Conservation (phyloP, 768 basidiomycete genomes). For the Clavulina sp. region DNA sequence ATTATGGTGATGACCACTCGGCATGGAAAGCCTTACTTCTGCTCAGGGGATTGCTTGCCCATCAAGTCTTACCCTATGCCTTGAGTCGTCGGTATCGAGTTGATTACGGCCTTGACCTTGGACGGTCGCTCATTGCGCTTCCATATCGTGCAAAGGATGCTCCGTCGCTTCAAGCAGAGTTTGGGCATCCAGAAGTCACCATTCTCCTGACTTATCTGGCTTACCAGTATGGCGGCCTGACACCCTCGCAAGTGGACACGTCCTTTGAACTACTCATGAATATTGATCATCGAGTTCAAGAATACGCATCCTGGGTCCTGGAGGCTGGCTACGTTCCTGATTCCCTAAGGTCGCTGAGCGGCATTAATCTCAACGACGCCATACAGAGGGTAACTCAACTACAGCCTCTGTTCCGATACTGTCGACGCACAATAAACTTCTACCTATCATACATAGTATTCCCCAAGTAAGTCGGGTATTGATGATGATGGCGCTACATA, state of each 20-base stretch:
- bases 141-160: constrained; percentile 26
- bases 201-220: constrained; percentile 29
- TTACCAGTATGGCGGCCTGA: constrained; percentile 34
- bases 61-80: not conserved
- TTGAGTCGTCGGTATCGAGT: constrained; percentile 1
- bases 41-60: constrained; percentile 1
- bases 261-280: constrained; percentile 25
- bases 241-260: constrained; percentile 20
- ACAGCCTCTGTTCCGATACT: constrained; percentile 22
- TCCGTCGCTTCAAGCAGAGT: constrained; percentile 30
- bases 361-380: constrained; percentile 27
- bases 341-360: constrained; percentile 19
- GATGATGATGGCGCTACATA: too few species aligned
- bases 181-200: constrained; percentile 35
- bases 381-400: constrained; percentile 18
- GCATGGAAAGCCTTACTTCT: constrained; percentile 3
- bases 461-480: constrained; percentile 30
- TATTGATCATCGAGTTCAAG: constrained; percentile 24
- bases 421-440: constrained; percentile 28
- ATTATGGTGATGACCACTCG: not conserved
- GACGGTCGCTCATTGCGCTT: constrained; percentile 1
- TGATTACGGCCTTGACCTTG: constrained; percentile 2
- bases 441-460: constrained; percentile 31
- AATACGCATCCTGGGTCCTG: constrained; percentile 27
- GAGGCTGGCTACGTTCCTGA: constrained; percentile 16